phyloP scores from a whole-genome alignment of 2,329 filamentous ascomycete genomes.

The Aspergillus vadensis region DNA sequence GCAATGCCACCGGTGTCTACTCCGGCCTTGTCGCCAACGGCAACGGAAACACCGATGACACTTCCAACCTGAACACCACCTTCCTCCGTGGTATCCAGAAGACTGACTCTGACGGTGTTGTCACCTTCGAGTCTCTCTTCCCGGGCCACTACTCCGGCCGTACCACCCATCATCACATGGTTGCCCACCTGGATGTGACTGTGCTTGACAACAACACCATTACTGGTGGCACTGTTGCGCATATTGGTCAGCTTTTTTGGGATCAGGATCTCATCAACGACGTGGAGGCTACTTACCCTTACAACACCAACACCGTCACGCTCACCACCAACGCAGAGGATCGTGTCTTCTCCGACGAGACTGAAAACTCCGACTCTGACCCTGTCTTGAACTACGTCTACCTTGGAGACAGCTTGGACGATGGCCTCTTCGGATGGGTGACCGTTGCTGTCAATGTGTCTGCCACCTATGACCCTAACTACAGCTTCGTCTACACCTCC shows the following conservation, averaged over 20 bases:
- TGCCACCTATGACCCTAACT: constrained; percentile 15
- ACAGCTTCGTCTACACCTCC: constrained; percentile 8
- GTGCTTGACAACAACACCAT: constrained; percentile 39
- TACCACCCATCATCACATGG: constrained; percentile 33
- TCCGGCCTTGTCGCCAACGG: constrained; percentile 26
- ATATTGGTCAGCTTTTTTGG: constrained; percentile 65
- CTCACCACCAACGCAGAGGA: constrained; percentile 20
- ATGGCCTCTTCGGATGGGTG: constrained; percentile 21
- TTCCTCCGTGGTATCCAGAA: constrained; percentile 48
- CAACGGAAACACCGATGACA: constrained; percentile 31
- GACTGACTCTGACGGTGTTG: constrained; percentile 46
- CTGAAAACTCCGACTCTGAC: constrained; percentile 19
- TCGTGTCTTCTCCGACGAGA: constrained; percentile 17
- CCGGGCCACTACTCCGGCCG: constrained; percentile 48
- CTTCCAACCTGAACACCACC: constrained; percentile 40
- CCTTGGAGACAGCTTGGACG: constrained; percentile 14
- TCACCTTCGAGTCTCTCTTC: constrained; percentile 45
- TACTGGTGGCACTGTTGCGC: constrained; percentile 52
- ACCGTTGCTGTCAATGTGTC: constrained; percentile 20
- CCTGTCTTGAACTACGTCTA: constrained; percentile 20
- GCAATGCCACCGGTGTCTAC: constrained; percentile 35
- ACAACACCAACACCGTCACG: constrained; percentile 22
- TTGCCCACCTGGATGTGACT: constrained; percentile 31
- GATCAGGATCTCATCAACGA: constrained; percentile 56
- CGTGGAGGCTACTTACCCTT: constrained; percentile 50